Evolutionary conservation across 371 early-diverging fungal genomes (phyloP), one percentile per base, ranked within the genome.

Genomic region (Mortierella sp.): DNA sequence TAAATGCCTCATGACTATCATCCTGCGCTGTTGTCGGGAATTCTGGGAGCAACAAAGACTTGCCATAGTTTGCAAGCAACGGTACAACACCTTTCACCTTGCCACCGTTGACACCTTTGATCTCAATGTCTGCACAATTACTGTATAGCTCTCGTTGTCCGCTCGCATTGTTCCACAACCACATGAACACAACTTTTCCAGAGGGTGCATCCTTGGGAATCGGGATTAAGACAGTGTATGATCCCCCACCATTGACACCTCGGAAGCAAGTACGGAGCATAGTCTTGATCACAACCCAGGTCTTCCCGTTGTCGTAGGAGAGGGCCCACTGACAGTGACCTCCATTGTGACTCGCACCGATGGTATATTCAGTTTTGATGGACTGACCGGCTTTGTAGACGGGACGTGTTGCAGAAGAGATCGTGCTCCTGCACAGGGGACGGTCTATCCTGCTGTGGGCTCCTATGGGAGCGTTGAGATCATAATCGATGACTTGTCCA

Each of bases 111-210:
- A 84, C 83, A 12, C 56, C 55, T 26, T 72, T 44, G 60, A 92
- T 83, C 27, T 72, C 73, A 26, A 90, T 80, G 54, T 91, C 92
- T 15, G 85, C 86, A 70, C 92, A 91, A 81, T 88, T 88, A 82
- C 84, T 85, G 82, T 92, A 93, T 34, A 84, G 83, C 80, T 90
- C 92, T 44, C 89, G 86, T 68, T 84, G 82, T 7, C 89, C 91
- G 15, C 79, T 61, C n/a, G 87, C 87, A 66, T 90, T 90, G 51
- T 87, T 84, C 89, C 89, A 92, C 8, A 85, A 55, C 92, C 92
- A 92, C 42, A 86, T 81, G 57, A 92, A 84, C 6, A 83, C 60
- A 6, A 60, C 76, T 32, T 61, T 53, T 23, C 76, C 76, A 19
- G 64, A 56, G 6, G 91, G 89, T 24, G 88, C 79, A 24, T 62